These are phyloP conservation scores for Nicotiana sylvestris DNA, from an alignment of 257 asterid species.

Conservation along the genomic window DNA sequence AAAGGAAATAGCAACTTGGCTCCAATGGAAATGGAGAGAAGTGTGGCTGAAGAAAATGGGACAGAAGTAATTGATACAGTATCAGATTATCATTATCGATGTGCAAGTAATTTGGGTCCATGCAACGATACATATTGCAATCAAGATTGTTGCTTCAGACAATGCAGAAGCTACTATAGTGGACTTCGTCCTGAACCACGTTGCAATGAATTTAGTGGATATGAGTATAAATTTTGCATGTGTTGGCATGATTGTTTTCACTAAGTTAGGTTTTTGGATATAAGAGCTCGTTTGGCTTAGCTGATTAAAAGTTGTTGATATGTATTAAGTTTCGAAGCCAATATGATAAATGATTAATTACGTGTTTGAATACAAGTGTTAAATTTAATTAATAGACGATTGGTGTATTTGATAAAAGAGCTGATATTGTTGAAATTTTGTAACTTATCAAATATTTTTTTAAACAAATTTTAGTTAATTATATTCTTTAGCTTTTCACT, in stretches of 20 bases:
- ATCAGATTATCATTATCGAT: not conserved
- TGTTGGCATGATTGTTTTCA: not conserved
- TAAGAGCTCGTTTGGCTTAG: not conserved
- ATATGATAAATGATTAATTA: too few species aligned
- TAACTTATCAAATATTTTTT: too few species aligned
- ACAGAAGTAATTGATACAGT: not conserved
- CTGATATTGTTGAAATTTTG: too few species aligned
- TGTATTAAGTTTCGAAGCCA: too few species aligned
- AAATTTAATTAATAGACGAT: too few species aligned
- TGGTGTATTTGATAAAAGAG: too few species aligned
- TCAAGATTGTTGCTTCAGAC: not conserved
- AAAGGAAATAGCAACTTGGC: not conserved
- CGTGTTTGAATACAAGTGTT: too few species aligned
- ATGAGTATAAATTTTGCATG: not conserved
- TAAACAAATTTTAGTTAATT: too few species aligned
- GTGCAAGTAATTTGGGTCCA: not conserved
- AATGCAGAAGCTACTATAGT: not conserved
- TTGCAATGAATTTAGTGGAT: not conserved
- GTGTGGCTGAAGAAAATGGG: not conserved
- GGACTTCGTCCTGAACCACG: not conserved
- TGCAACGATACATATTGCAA: not conserved
- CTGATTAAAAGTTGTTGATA: not conserved
- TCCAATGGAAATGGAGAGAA: not conserved
- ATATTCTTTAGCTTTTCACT: too few species aligned
- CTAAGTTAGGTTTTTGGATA: not conserved